These are phyloP conservation scores for Platismatia glauca DNA, from an alignment of 495 filamentous ascomycete genomes.

Conservation along the genomic window DNA sequence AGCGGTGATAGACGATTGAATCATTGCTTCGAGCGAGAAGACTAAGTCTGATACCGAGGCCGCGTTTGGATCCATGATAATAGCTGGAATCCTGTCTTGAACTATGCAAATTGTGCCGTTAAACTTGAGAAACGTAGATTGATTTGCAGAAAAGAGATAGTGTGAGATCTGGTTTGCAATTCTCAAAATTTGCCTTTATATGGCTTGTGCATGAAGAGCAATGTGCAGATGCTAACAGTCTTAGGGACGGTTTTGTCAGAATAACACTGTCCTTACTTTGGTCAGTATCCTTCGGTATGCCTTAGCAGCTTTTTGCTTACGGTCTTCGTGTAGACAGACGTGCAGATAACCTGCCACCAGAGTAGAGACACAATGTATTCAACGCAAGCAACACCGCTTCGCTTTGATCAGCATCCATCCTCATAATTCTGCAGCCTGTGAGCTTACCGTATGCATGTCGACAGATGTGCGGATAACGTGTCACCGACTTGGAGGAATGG, in stretches of 20 bases:
- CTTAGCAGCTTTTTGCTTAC: neutral
- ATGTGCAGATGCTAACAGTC: neutral
- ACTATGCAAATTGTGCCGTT: neutral
- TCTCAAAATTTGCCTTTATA: too few species aligned
- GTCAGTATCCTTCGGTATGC: neutral
- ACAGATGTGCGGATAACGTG: neutral
- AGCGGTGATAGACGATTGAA: neutral
- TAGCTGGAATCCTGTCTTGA: neutral
- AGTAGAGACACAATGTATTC: neutral
- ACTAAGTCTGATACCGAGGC: neutral
- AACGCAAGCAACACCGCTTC: neutral
- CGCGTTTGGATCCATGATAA: neutral
- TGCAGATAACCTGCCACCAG: neutral
- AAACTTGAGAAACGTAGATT: neutral
- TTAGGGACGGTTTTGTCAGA: neutral
- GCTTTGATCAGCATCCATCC: neutral
- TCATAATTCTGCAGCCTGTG: neutral
- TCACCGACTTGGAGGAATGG: neutral
- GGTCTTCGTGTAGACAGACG: neutral
- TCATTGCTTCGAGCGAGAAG: neutral
- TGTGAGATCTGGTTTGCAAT: neutral
- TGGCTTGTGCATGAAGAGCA: neutral
- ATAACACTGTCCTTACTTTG: neutral
- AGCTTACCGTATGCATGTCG: neutral
- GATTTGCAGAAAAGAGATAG: neutral